Evolutionary conservation across 208 protist genomes (phyloP).

Genomic region (Perkinsela sp.): DNA sequence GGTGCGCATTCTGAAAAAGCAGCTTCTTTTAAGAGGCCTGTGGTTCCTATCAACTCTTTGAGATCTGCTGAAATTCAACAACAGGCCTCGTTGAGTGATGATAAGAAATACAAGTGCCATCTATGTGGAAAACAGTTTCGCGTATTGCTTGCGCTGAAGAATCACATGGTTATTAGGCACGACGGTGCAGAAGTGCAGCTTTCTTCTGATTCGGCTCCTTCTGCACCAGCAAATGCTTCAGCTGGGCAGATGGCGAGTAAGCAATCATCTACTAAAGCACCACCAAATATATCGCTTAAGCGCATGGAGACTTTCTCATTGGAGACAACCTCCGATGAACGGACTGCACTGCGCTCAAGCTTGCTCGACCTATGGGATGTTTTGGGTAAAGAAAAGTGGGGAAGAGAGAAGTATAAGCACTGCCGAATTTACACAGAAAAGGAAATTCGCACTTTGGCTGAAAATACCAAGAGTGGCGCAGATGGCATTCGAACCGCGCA

Average conservation of each 20-base stretch:
- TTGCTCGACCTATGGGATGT: background rate
- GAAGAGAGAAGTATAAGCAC: background rate
- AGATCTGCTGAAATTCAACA: background rate
- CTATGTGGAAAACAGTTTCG: background rate
- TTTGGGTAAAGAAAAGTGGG: background rate
- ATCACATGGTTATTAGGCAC: background rate
- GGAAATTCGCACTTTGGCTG: background rate
- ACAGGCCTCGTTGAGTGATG: background rate
- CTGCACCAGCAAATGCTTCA: background rate
- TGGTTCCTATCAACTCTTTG: background rate
- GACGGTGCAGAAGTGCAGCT: background rate
- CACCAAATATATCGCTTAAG: background rate
- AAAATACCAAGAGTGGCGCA: background rate
- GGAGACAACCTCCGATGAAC: background rate
- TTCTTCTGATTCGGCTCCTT: background rate
- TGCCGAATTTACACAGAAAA: background rate
- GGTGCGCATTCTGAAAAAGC: background rate
- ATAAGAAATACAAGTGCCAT: slow-evolving; percentile 1
- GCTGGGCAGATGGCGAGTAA: background rate
- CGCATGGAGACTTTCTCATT: background rate
- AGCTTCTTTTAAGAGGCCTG: background rate
- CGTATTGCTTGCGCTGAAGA: background rate
- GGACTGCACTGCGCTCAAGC: background rate
- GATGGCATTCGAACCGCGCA: background rate
- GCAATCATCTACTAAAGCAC: background rate